Conservation (phyloP, 169 alveolate species). For the Plasmodium berghei region DNA sequence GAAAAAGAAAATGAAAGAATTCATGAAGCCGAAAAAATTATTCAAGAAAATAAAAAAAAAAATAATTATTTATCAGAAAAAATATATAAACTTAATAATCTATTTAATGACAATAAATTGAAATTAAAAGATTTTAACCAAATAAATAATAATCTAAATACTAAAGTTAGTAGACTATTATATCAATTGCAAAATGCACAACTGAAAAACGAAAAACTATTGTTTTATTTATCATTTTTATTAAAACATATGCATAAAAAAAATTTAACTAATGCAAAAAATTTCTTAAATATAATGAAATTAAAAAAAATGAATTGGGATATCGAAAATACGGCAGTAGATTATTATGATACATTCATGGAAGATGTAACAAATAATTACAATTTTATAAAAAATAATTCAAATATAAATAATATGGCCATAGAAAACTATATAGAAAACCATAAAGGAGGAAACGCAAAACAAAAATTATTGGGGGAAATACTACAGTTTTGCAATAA, state of each 20-base stretch:
- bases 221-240: constrained; percentile 42
- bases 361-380: constrained; percentile 16
- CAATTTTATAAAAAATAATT: constrained; percentile 5
- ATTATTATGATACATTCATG: not conserved
- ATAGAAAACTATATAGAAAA: constrained; percentile 11
- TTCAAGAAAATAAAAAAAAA: constrained; percentile 64
- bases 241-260: constrained; percentile 35
- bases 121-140: constrained; percentile 48
- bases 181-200: constrained; percentile 71
- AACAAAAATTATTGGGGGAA: constrained; percentile 1
- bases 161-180: constrained; percentile 45
- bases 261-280: not conserved
- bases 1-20: constrained; percentile 63
- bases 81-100: constrained; percentile 30
- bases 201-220: constrained; percentile 59
- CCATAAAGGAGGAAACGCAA: not conserved
- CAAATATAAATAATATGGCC: not conserved
- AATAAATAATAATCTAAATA: constrained; percentile 53
- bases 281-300: constrained; percentile 28
- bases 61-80: constrained; percentile 43
- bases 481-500: not conserved
- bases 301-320: constrained; percentile 12
- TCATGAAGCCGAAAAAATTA: constrained; percentile 36
- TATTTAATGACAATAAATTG: constrained; percentile 37
- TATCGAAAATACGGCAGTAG: not conserved